Percentiles rank a stretch among this genome's conserved stretches.
Evolutionary conservation across 768 basidiomycete genomes (phyloP).

Genomic region (Mycena latifolia): DNA sequence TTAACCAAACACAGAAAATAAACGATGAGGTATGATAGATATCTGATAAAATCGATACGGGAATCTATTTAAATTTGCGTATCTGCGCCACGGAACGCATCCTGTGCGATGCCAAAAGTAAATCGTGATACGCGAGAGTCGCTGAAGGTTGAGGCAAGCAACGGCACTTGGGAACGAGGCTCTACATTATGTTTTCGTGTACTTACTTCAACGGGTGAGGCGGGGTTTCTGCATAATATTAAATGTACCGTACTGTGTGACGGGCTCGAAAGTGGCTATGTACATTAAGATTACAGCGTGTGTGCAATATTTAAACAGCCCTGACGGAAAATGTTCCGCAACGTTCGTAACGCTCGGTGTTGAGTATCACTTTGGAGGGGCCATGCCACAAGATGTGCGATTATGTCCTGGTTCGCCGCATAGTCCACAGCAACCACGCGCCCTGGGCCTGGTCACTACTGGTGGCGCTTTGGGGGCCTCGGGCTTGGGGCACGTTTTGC

Average conservation of each 20-base stretch:
- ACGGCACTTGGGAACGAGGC: conserved; percentile 3
- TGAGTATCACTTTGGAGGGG: conserved; percentile 17
- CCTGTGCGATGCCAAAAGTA: background rate
- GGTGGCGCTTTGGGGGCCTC: conserved; percentile 28
- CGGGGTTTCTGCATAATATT: conserved; percentile 4
- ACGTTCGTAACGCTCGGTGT: background rate
- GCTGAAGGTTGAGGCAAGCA: background rate
- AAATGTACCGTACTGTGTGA: background rate
- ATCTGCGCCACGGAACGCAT: background rate
- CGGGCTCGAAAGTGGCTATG: background rate
- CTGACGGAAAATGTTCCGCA: background rate
- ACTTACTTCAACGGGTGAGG: background rate
- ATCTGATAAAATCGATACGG: conserved; percentile 25
- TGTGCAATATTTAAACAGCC: background rate
- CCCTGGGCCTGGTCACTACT: conserved; percentile 21
- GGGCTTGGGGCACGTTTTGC: conserved; percentile 35
- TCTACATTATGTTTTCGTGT: conserved; percentile 4
- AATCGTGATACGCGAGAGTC: background rate
- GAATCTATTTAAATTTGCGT: conserved; percentile 28
- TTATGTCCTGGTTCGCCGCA: conserved; percentile 34
- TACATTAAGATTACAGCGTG: conserved; percentile 13
- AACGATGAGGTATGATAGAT: conserved; percentile 4
- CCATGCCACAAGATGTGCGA: conserved; percentile 30
- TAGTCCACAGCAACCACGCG: conserved; percentile 32
- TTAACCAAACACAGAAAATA: conserved; percentile 36